Conservation (phyloP, 306 rosid genomes). For the Cicer cuneatum region DNA sequence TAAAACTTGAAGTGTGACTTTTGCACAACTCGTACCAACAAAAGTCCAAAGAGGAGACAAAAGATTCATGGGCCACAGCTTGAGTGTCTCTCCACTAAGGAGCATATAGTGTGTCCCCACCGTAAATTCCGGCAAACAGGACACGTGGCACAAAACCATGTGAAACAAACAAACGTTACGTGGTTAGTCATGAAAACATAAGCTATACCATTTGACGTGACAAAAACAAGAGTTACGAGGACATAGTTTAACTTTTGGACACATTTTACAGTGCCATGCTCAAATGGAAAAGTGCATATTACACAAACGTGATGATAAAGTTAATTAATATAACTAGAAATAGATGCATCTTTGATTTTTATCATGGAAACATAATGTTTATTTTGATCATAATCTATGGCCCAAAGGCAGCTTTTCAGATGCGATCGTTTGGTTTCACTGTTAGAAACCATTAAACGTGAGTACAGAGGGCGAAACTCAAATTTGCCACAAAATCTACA, state of each 20-base stretch:
- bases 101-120: slow-evolving; percentile 47
- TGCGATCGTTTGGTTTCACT: background rate
- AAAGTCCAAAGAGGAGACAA: slow-evolving; percentile 43
- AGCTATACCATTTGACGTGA: slow-evolving; percentile 13
- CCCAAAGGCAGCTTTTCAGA: background rate
- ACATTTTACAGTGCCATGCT: background rate
- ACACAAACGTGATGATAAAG: background rate
- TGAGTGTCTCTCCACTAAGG: slow-evolving; percentile 37
- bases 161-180: background rate
- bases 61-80: slow-evolving; percentile 41
- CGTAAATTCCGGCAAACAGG: slow-evolving; percentile 43
- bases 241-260: background rate
- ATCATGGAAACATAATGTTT: background rate
- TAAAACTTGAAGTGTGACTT: background rate
- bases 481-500: no score
- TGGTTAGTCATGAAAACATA: slow-evolving; percentile 27
- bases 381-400: background rate
- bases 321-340: slow-evolving; percentile 6
- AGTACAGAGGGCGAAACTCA: no score
- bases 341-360: background rate
- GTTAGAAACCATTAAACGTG: background rate
- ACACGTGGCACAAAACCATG: slow-evolving; percentile 52
- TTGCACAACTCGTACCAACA: background rate
- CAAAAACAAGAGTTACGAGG: background rate
- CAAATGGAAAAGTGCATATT: background rate